Conservation (phyloP, 2,329 filamentous ascomycete genomes). For the Aspergillus aculeatus region DNA sequence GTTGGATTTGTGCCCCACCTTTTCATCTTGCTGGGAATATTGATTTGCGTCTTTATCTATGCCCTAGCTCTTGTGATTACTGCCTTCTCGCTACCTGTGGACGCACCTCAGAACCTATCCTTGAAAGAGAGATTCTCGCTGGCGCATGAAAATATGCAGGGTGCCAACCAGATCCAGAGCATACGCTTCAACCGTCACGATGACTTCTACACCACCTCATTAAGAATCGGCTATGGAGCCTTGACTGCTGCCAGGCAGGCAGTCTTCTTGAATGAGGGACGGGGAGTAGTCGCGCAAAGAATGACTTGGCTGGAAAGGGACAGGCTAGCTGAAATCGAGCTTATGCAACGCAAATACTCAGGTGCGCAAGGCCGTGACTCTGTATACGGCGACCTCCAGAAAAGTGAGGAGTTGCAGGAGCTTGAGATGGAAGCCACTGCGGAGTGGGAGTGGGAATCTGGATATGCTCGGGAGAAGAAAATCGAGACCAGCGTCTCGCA, state of each 20-base stretch:
- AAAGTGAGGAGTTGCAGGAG: conserved; percentile 31
- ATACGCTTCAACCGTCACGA: conserved; percentile 81
- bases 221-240: conserved; percentile 82
- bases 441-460: conserved; percentile 45
- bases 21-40: conserved; percentile 77
- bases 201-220: conserved; percentile 90
- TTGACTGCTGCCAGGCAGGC: conserved; percentile 93
- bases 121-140: conserved; percentile 61
- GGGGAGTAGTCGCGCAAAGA: conserved; percentile 67
- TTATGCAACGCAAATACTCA: conserved; percentile 35
- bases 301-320: conserved; percentile 94
- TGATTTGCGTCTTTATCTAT: conserved; percentile 75
- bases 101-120: conserved; percentile 45
- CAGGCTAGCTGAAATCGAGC: conserved; percentile 72
- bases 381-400: conserved; percentile 26
- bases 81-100: conserved; percentile 62
- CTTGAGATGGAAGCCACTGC: conserved; percentile 31
- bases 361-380: conserved; percentile 16
- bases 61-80: conserved; percentile 72
- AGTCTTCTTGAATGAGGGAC: conserved; percentile 90
- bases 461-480: conserved; percentile 48
- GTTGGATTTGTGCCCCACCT: conserved; percentile 93
- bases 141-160: conserved; percentile 88
- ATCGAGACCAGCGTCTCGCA: conserved; percentile 40
- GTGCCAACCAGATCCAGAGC: conserved; percentile 78